Conservation (phyloP, 1,284 basidiomycete genomes). For the Pyrrhoderma noxium region DNA sequence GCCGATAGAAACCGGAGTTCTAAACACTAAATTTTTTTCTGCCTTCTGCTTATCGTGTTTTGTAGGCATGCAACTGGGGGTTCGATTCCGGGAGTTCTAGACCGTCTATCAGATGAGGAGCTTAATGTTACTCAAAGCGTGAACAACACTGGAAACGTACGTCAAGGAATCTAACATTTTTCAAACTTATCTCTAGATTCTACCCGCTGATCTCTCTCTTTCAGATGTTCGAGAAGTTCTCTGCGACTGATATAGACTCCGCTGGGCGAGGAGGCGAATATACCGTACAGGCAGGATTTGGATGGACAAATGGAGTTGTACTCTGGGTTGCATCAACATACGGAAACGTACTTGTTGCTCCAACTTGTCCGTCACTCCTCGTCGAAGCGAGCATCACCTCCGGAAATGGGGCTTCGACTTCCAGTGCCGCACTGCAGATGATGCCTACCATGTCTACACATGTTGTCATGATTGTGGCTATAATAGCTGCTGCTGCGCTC, state of each 20-base stretch:
- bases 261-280: conserved; percentile 86
- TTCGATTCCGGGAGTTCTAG: conserved; percentile 59
- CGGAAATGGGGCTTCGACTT: background rate
- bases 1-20: too few species aligned
- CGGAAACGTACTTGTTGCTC: conserved; percentile 44
- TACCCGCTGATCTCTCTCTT: background rate
- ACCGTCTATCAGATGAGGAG: conserved; percentile 60
- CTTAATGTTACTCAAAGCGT: conserved; percentile 69
- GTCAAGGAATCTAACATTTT: conserved; percentile 26
- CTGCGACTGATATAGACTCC: conserved; percentile 69
- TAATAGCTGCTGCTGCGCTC: background rate
- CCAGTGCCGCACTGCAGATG: conserved; percentile 10
- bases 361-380: conserved; percentile 50
- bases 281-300: conserved; percentile 74
- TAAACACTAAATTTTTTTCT: too few species aligned
- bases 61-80: conserved; percentile 75
- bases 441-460: background rate
- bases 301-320: conserved; percentile 87
- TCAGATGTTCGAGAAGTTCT: conserved; percentile 90
- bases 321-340: conserved; percentile 72
- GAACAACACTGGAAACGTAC: conserved; percentile 63
- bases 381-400: conserved; percentile 14
- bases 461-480: background rate
- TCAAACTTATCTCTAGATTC: background rate
- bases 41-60: too few species aligned